Evolutionary conservation across 2,329 filamentous ascomycete species (phyloP).

Genomic region (Lecanosticta acicola): DNA sequence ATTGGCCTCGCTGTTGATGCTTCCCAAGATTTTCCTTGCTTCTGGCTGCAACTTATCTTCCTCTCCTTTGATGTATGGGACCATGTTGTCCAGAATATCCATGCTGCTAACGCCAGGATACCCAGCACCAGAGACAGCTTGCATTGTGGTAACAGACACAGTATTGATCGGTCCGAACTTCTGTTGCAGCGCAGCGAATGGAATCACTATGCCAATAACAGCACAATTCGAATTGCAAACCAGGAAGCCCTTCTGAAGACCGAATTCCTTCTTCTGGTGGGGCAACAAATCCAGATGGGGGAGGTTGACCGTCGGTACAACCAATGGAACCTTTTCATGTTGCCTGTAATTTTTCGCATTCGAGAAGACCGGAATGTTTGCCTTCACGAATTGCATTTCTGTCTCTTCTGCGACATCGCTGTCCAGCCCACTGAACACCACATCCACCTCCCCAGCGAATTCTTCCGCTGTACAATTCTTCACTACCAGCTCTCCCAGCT

Average conservation of each 20-base stretch:
- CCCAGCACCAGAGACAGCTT: conserved; percentile 88
- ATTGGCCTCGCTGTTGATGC: conserved; percentile 63
- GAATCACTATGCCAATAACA: conserved; percentile 91
- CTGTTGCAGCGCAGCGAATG: conserved; percentile 82
- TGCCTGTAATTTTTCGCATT: conserved; percentile 97
- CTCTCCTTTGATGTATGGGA: conserved; percentile 88
- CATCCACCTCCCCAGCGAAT: conserved; percentile 75
- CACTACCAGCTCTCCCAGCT: conserved; percentile 73
- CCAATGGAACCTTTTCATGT: conserved; percentile 82
- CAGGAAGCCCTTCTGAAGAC: conserved; percentile 77
- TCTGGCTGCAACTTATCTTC: conserved; percentile 96
- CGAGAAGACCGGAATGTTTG: conserved; percentile 87
- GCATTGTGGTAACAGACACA: conserved; percentile 88
- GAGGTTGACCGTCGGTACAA: conserved; percentile 93
- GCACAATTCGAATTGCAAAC: conserved; percentile 99
- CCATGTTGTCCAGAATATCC: conserved; percentile 94
- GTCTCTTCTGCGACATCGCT: conserved; percentile 88
- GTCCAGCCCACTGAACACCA: conserved; percentile 90
- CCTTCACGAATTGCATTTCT: conserved; percentile 88
- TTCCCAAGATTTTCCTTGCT: conserved; percentile 87
- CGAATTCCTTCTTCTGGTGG: conserved; percentile 72
- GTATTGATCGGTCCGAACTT: conserved; percentile 71
- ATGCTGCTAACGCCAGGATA: conserved; percentile 87
- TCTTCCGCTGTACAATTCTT: conserved; percentile 76
- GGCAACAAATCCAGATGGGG: conserved; percentile 79